A percentile compares a stretch with the other conserved stretches of the same genome.
Evolutionary conservation across 2,329 filamentous ascomycete species (phyloP).

Genomic region (Apiospora arundinis): DNA sequence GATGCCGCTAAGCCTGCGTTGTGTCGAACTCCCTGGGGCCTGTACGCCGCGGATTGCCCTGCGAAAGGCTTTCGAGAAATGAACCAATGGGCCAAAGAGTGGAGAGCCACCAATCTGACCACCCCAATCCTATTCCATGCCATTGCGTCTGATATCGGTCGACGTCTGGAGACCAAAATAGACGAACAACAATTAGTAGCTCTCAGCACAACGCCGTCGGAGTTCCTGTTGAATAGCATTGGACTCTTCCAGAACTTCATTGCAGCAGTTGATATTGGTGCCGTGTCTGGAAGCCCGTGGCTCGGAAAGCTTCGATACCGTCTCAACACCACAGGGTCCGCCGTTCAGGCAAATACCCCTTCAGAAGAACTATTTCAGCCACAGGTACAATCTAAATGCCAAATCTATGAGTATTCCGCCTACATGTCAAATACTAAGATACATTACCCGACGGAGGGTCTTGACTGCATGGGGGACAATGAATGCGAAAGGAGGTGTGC

Average conservation of each 20-base stretch:
- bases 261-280: background rate
- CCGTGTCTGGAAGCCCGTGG: background rate
- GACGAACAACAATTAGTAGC: background rate
- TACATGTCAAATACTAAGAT: background rate
- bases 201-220: background rate
- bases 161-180: background rate
- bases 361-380: background rate
- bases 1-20: fast-evolving
- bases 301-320: background rate
- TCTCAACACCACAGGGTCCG: background rate
- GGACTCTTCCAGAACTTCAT: background rate
- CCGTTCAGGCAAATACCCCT: too few species aligned
- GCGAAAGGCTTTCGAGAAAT: background rate
- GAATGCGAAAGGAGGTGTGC: background rate
- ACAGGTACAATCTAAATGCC: background rate
- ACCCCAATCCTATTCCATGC: background rate
- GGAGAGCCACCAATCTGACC: background rate
- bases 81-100: background rate
- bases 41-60: background rate
- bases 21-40: background rate
- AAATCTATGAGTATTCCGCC: background rate
- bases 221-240: background rate
- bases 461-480: background rate
- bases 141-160: background rate
- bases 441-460: background rate